These are phyloP conservation scores for Salix caprea DNA, from an alignment of 345 rosid species.

Conservation along the genomic window DNA sequence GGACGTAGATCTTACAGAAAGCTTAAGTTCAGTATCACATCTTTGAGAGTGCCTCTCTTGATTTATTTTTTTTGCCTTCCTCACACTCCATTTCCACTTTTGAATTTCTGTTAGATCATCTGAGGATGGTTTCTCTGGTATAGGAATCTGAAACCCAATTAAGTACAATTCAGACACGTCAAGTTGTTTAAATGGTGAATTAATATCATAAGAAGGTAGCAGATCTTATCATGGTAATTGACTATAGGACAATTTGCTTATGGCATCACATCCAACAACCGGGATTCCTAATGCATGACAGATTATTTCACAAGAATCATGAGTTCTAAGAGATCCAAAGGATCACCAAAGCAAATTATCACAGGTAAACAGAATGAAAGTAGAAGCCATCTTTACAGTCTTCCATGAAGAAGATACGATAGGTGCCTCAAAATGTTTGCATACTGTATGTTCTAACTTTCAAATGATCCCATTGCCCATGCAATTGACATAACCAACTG, in stretches of 20 bases:
- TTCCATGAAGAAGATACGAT: too few relatives aligned
- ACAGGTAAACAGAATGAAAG: neutral
- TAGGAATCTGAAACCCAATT: conserved; percentile 23
- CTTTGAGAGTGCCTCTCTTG: conserved; percentile 33
- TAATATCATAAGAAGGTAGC: neutral
- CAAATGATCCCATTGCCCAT: neutral
- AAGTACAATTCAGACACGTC: neutral
- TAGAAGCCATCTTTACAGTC: too few relatives aligned
- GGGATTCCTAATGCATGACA: neutral
- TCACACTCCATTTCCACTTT: conserved; percentile 23
- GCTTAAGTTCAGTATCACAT: conserved; percentile 35
- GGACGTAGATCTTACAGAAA: conserved; percentile 23
- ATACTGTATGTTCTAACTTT: neutral
- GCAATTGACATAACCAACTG: neutral
- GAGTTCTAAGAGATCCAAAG: neutral
- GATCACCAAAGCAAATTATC: neutral
- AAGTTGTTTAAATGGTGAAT: neutral
- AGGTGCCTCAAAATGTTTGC: neutral
- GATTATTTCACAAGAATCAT: neutral
- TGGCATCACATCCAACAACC: neutral
- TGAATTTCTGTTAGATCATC: conserved; percentile 25
- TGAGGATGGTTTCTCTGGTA: conserved; percentile 22
- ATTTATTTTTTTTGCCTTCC: conserved; percentile 30
- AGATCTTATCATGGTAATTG: neutral
- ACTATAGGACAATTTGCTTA: neutral